Base-by-base conservation (phyloP, 768 basidiomycete species). In the Podaxis mareebaensis region DNA sequence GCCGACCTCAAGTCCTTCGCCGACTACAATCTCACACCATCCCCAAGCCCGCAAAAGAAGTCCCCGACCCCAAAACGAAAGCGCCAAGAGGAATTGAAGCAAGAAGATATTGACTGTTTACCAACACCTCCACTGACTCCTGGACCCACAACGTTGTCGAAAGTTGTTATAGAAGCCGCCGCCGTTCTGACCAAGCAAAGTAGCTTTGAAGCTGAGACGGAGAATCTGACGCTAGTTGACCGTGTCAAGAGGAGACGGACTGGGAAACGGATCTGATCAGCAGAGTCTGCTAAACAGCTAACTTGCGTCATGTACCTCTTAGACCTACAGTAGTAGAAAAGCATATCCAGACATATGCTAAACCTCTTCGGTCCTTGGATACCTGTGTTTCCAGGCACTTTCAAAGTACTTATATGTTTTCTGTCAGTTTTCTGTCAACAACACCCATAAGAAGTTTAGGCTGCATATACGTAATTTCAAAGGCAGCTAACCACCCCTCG, bases 1-100 rank as follows among this genome's bases (percentile, higher is more conserved):
- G 83, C 91, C 7, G 91, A 92, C 67, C 74, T 92, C 33, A 90
- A 88, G 67, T 77, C 83, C 0, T 92, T 91, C 65, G 81, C 89
- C 1, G 72, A 81, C 11, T 84, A 88, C 64, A 88, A 87, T n/a
- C 69, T 83, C 54, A 68, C 70, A 2, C 67, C 74, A 38, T 55
- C 67, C 59, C 38, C 70, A 49, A 60, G 65, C 17, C 26, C 62
- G 44, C 40, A 66, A 58, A 40, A 61, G 38, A 60, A 55, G 57
- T 61, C 28, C 53, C 22, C 60, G 10, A 54, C 52, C 6, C 54
- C 54, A 54, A 51, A 67, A 40, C 65, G 61, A 30, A 64, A 64
- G 42, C 30, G 56, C 17, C 30, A 22, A 12, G 64, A 65, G 24
- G 20, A 24, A 36, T n/a, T 49, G 42, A 53, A 39, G 28, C 38